These are phyloP conservation scores for Coemansia sp. DNA, from an alignment of 192 early-diverging fungal species.

Conservation along the genomic window DNA sequence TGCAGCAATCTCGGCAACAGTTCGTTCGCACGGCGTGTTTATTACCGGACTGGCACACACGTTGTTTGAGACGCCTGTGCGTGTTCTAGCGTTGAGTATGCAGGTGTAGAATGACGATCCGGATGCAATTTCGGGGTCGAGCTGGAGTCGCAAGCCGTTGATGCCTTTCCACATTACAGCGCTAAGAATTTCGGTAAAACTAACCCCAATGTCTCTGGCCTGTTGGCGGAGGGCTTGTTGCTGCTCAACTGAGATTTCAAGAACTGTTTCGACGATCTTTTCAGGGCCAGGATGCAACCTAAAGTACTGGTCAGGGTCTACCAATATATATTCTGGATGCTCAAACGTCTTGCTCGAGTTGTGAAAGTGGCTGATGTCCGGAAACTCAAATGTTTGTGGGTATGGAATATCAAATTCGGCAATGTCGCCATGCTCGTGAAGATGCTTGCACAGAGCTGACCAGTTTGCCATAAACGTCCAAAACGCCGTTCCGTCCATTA, in stretches of 20 bases:
- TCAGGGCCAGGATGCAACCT: slow-evolving; percentile 21
- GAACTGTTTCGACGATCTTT: slow-evolving; percentile 23
- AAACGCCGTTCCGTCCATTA: slow-evolving; percentile 49
- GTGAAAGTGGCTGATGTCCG: slow-evolving; percentile 18
- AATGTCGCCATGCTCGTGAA: background rate
- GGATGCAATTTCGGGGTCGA: slow-evolving; percentile 12
- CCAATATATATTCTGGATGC: slow-evolving; percentile 38
- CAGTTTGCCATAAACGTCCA: slow-evolving; percentile 53
- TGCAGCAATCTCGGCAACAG: slow-evolving; percentile 19
- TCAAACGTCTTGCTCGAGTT: slow-evolving; percentile 13
- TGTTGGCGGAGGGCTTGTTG: slow-evolving; percentile 29
- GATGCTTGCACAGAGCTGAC: slow-evolving; percentile 28
- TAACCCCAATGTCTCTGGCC: slow-evolving; percentile 26
- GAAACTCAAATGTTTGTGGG: slow-evolving; percentile 40
- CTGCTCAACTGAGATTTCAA: slow-evolving; percentile 25
- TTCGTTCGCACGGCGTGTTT: slow-evolving; percentile 19
- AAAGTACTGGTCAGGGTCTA: slow-evolving; percentile 18
- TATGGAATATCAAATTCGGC: slow-evolving; percentile 16
- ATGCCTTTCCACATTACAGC: slow-evolving; percentile 47
- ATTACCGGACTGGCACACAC: slow-evolving; percentile 45
- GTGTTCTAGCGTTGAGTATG: slow-evolving; percentile 29
- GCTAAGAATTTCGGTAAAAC: slow-evolving; percentile 35
- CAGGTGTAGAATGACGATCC: slow-evolving; percentile 37
- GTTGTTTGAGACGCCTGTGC: slow-evolving; percentile 18
- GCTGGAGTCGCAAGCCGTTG: slow-evolving; percentile 18